Base-by-base conservation (phyloP, 2,329 filamentous ascomycete genomes). In the Aspergillus cejpii region DNA sequence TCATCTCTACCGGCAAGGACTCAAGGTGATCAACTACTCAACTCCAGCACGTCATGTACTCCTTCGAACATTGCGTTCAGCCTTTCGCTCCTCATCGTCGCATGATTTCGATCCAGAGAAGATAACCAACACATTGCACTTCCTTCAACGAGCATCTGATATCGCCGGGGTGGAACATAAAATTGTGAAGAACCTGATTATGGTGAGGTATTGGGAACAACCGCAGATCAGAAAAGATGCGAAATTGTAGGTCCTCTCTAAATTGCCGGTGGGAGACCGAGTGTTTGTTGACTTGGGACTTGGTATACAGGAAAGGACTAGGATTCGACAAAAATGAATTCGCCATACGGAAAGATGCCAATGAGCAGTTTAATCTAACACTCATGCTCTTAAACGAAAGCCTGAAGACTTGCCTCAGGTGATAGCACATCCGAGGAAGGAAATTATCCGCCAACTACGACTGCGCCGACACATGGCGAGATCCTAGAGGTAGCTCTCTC, bases 21-120 rank as follows among this genome's bases (percentile, higher is more conserved):
- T 82, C 15, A 72, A 72, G 41, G 77, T 77, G 3, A 66, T 81
- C 42, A 74, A 76, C 44, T 80, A 78, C 62, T 74, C 79, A 1
- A 73, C 70, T 38, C 80, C 80, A 8, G 71, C 74, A 15, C 76
- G 78, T 43, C 74, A 74, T 62, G 71, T 75, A 2, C 59, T 80
- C 14, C 72, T 72, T 40, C 63, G 72, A 41, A 67, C 63, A 21
- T 50, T 75, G 31, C 66, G 67, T 40, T 60, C 61, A 6, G 55
- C 69, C 20, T 75, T 73, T 58, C 66, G 71, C 44, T 61, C 60
- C 10, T 62, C 60, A 20, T 51, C 62, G 6, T 43, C 49, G 6
- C 43, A 60, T 17, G 64, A 68, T 5, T 72, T 72, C 45, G 59
- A 71, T 49, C 55, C 62, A 8, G 49, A 56, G 2, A 65, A 61